These are phyloP conservation scores for Calcarisporium arbuscula DNA, from an alignment of 2,329 filamentous ascomycete genomes.

Conservation along the genomic window DNA sequence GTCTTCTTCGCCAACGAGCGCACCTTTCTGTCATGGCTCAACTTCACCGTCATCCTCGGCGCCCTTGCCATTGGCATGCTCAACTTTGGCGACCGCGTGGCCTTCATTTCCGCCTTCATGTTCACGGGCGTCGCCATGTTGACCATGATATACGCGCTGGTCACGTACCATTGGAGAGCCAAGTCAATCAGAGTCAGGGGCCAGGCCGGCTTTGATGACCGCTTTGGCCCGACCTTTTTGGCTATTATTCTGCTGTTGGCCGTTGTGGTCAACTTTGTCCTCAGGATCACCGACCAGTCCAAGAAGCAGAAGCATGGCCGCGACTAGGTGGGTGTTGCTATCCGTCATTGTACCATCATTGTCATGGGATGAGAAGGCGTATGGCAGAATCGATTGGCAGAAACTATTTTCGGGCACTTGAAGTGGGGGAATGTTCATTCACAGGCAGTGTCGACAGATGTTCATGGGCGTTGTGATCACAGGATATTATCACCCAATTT, in stretches of 20 bases:
- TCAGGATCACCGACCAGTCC: conserved; percentile 54
- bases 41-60: conserved; percentile 97
- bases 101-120: conserved; percentile 86
- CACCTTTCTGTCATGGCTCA: conserved; percentile 98
- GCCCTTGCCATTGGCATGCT: conserved; percentile 94
- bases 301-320: conserved; percentile 29
- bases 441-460: no score
- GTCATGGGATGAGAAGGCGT: no score
- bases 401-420: no score
- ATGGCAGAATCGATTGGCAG: no score
- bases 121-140: conserved; percentile 94
- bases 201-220: conserved; percentile 93
- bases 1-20: conserved; percentile 99
- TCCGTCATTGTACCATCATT: no score
- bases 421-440: no score
- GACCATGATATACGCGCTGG: conserved; percentile 89
- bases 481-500: no score
- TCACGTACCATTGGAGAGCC: conserved; percentile 96
- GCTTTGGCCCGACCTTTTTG: conserved; percentile 86
- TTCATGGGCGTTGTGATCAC: no score
- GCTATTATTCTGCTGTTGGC: conserved; percentile 80
- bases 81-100: conserved; percentile 93
- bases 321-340: no score
- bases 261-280: conserved; percentile 92
- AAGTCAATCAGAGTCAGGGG: conserved; percentile 86